A percentile compares a stretch with the other conserved stretches of the same genome.
These are phyloP conservation scores for Candida coleopterorum DNA, from an alignment of 805 yeast species.

Conservation along the genomic window DNA sequence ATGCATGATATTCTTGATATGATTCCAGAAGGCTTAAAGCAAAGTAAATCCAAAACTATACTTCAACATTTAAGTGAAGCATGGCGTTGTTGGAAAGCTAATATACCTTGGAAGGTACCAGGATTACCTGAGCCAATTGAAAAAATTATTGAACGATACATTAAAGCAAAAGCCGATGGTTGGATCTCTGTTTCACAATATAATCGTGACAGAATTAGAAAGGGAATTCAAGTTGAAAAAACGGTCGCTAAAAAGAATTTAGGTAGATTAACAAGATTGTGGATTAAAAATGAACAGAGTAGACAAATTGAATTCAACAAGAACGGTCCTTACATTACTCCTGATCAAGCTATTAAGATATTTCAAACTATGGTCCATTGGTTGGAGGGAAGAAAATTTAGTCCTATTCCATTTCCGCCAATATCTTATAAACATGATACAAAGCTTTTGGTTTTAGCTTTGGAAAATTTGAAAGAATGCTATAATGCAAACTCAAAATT, in stretches of 20 bases:
- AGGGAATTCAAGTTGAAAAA: slow-evolving; percentile 92
- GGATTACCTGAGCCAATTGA: slow-evolving; percentile 92
- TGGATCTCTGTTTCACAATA: slow-evolving; percentile 93
- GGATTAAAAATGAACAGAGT: slow-evolving; percentile 91
- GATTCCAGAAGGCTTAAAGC: slow-evolving; percentile 93
- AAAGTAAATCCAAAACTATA: slow-evolving; percentile 79
- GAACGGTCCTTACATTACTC: slow-evolving; percentile 82
- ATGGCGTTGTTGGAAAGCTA: slow-evolving; percentile 99
- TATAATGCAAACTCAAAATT: slow-evolving; percentile 64
- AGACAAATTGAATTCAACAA: slow-evolving; percentile 74
- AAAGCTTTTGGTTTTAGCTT: slow-evolving; percentile 79
- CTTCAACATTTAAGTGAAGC: slow-evolving; percentile 95
- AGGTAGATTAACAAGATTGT: slow-evolving; percentile 85
- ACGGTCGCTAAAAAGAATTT: slow-evolving; percentile 90
- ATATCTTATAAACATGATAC: slow-evolving; percentile 89
- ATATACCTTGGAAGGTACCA: slow-evolving; percentile 96
- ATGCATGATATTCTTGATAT: slow-evolving; percentile 94
- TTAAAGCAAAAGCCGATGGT: slow-evolving; percentile 93
- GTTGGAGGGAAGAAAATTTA: slow-evolving; percentile 78
- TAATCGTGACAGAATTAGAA: slow-evolving; percentile 80
- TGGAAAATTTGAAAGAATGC: slow-evolving; percentile 80
- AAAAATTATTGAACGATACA: slow-evolving; percentile 79
- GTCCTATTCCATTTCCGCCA: slow-evolving; percentile 93
- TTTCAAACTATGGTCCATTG: slow-evolving; percentile 87
- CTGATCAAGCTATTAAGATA: slow-evolving; percentile 83